Percentiles rank a stretch among this genome's conserved stretches.
Evolutionary conservation across 352 stramenopile genomes (phyloP).

Genomic region (Globisporangium emineosum): DNA sequence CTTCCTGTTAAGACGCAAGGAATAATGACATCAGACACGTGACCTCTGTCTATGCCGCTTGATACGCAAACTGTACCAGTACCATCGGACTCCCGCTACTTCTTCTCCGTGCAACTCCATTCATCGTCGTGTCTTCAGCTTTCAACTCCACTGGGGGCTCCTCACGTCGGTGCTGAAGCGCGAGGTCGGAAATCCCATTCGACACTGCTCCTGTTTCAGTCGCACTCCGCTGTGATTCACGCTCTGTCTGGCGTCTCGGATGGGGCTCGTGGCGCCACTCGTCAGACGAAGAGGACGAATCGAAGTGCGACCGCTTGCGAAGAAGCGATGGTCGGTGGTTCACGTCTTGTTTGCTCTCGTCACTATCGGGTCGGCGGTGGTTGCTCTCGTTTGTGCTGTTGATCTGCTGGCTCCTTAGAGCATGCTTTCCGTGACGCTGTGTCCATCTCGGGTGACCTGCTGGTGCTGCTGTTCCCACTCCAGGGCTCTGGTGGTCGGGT

Average conservation of each 20-base stretch:
- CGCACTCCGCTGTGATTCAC: neutral
- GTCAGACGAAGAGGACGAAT: constrained; percentile 2
- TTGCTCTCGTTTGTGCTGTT: neutral
- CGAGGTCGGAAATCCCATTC: neutral
- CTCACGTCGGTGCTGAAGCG: neutral
- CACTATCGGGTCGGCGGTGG: neutral
- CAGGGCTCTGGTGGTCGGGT: neutral
- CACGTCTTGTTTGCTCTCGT: neutral
- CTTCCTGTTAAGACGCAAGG: no score
- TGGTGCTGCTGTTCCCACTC: neutral
- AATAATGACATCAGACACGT: no score
- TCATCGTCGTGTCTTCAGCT: neutral
- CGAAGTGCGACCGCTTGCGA: constrained; percentile 4
- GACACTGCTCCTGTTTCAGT: neutral
- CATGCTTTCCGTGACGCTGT: neutral
- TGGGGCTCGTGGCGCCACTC: neutral
- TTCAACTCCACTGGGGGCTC: neutral
- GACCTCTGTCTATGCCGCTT: neutral
- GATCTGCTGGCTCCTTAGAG: neutral
- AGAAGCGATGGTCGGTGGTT: neutral
- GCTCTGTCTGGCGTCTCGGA: neutral
- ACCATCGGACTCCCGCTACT: neutral
- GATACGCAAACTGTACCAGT: neutral
- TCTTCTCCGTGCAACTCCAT: neutral
- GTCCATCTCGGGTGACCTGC: neutral